Evolutionary conservation across 129 eudicot species (phyloP).

Genomic region (Pulicaria dysenterica): DNA sequence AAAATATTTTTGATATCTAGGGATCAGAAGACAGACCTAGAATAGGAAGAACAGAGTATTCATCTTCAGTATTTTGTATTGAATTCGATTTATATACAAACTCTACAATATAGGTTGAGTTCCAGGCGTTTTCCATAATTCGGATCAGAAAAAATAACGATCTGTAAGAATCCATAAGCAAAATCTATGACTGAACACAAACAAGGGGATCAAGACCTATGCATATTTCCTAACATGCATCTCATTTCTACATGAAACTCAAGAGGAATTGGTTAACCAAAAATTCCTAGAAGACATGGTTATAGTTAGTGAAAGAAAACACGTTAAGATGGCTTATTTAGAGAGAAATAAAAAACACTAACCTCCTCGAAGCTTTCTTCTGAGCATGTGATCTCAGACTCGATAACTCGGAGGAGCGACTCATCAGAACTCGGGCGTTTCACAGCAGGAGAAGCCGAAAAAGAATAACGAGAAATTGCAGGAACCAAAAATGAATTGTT

Average conservation of each 20-base stretch:
- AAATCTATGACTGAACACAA: neutral
- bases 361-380: conserved; percentile 62
- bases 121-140: too few species aligned
- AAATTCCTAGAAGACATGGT: neutral
- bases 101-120: neutral
- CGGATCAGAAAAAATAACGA: too few species aligned
- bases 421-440: conserved; percentile 49
- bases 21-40: neutral
- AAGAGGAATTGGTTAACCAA: neutral
- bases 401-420: conserved; percentile 53
- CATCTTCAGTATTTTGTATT: neutral
- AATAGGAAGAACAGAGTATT: neutral
- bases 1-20: neutral
- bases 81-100: neutral
- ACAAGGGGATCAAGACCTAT: neutral
- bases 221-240: neutral
- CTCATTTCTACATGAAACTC: neutral
- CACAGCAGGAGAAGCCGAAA: conserved; percentile 43
- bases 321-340: neutral
- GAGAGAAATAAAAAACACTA: neutral
- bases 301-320: neutral
- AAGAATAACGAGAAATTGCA: conserved; percentile 33
- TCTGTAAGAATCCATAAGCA: neutral
- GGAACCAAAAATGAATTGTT: conserved; percentile 28
- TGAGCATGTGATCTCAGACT: conserved; percentile 58